Conservation (phyloP, 768 basidiomycete genomes). For the Amanita thiersii region DNA sequence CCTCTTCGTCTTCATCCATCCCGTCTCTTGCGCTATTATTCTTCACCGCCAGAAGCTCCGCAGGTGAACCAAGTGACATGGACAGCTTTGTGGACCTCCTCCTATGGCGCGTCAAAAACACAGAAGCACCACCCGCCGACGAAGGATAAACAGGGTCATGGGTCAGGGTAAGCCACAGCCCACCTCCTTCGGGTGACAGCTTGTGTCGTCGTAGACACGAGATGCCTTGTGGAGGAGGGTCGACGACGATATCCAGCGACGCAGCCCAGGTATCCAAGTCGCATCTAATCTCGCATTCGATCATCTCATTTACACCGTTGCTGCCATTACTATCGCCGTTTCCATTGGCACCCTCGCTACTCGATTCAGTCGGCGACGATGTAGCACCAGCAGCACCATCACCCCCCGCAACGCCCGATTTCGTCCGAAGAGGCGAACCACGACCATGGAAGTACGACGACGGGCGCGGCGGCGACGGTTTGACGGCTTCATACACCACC, state of each 20-base stretch:
- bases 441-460: background rate
- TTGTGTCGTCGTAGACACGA: slow-evolving; percentile 82
- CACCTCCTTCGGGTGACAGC: slow-evolving; percentile 81
- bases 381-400: background rate
- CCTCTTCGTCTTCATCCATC: slow-evolving; percentile 6
- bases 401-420: background rate
- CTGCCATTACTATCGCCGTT: background rate
- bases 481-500: slow-evolving; percentile 67
- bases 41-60: background rate
- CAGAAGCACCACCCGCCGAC: slow-evolving; percentile 64
- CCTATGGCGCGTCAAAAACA: background rate
- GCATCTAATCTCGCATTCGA: slow-evolving; percentile 89
- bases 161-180: slow-evolving; percentile 87
- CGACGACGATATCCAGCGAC: slow-evolving; percentile 82
- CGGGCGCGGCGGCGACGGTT: slow-evolving; percentile 1
- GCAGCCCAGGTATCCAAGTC: slow-evolving; percentile 86
- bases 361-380: background rate
- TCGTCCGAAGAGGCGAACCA: background rate
- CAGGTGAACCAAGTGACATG: background rate
- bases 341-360: background rate
- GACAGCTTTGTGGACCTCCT: slow-evolving; percentile 1
- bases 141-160: slow-evolving; percentile 70
- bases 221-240: slow-evolving; percentile 83
- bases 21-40: background rate
- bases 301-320: slow-evolving; percentile 20